phyloP scores from a whole-genome alignment of 2,329 filamentous ascomycete genomes.

The Bipolaris gigantea region DNA sequence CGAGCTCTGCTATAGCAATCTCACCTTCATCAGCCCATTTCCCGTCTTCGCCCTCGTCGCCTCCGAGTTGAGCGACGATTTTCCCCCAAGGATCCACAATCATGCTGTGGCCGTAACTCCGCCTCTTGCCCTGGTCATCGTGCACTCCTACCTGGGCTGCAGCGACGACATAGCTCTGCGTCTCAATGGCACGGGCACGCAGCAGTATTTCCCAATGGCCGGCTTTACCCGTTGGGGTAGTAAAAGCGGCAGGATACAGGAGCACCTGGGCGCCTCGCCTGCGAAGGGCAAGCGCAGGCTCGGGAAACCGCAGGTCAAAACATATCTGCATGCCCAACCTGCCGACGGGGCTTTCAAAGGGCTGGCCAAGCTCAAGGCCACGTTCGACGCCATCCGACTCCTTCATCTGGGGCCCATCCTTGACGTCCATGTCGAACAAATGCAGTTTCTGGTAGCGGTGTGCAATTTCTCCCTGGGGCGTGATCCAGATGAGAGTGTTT shows the following conservation, averaged over 20 bases:
- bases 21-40: conserved; percentile 42
- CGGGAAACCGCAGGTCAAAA: conserved; percentile 86
- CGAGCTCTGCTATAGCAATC: conserved; percentile 56
- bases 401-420: conserved; percentile 60
- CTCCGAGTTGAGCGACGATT: conserved; percentile 66
- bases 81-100: conserved; percentile 86
- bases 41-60: conserved; percentile 48
- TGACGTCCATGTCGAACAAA: conserved; percentile 74
- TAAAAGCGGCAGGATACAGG: conserved; percentile 89
- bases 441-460: conserved; percentile 85
- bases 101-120: conserved; percentile 84
- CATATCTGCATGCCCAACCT: conserved; percentile 81
- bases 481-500: conserved; percentile 70
- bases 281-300: conserved; percentile 69
- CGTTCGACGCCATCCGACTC: conserved; percentile 68
- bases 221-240: conserved; percentile 77
- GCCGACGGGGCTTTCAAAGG: conserved; percentile 74
- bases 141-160: conserved; percentile 76
- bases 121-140: conserved; percentile 66
- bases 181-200: conserved; percentile 81
- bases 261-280: conserved; percentile 72
- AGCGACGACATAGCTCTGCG: conserved; percentile 83
- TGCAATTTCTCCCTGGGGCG: conserved; percentile 60
- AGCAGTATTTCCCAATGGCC: conserved; percentile 80
- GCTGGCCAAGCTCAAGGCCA: conserved; percentile 59